A percentile compares a stretch with the other conserved stretches of the same genome.
Conservation (phyloP, 305 asterid genomes). For the Fraxinus baroniana region DNA sequence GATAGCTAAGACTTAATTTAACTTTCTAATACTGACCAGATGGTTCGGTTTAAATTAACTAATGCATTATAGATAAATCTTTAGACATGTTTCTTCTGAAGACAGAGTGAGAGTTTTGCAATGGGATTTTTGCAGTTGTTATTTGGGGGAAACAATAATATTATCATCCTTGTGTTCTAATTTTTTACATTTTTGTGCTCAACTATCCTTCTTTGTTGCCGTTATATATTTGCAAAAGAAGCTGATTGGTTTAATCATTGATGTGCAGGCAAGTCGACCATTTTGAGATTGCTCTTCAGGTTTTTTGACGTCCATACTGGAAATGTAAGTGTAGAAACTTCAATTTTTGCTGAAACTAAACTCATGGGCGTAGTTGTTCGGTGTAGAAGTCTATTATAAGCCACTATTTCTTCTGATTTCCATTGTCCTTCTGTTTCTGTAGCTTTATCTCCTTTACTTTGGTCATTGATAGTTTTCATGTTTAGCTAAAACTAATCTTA, state of each 20-base stretch:
- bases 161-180: neutral
- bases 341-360: conserved; percentile 12
- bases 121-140: neutral
- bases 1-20: neutral
- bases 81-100: neutral
- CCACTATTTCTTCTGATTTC: conserved; percentile 9
- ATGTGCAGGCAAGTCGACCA: conserved; percentile 88
- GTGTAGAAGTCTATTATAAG: conserved; percentile 5
- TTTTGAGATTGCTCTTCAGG: conserved; percentile 90
- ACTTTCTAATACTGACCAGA: neutral
- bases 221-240: neutral
- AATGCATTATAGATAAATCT: neutral
- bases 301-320: conserved; percentile 85
- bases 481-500: conserved; percentile 3
- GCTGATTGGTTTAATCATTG: conserved; percentile 12
- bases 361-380: neutral
- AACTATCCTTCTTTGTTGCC: neutral
- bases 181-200: neutral
- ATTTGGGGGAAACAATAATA: neutral
- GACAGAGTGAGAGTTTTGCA: neutral
- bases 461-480: conserved; percentile 5
- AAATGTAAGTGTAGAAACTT: conserved; percentile 47
- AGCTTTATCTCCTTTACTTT: conserved; percentile 1
- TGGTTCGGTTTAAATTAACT: neutral
- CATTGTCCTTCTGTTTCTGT: conserved; percentile 7